Conservation (phyloP, 2,329 filamentous ascomycete species). For the Calonectria henricotiae region DNA sequence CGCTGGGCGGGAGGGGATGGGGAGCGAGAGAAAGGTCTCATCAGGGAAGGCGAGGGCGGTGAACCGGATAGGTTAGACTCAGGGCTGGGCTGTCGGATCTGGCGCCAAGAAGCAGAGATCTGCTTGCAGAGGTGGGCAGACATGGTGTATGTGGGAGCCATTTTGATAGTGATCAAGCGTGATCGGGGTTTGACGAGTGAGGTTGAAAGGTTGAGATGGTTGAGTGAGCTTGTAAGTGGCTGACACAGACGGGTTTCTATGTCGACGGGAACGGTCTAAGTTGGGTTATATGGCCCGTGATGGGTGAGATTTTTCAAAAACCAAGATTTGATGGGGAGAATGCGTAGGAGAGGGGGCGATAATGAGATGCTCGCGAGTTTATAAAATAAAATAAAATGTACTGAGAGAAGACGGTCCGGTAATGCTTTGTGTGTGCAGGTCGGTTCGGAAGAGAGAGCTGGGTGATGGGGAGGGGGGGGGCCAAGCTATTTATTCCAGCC, state of each 20-base stretch:
- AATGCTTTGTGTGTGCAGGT: slow-evolving; percentile 27
- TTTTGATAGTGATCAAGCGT: slow-evolving; percentile 53
- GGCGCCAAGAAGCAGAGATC: slow-evolving; percentile 73
- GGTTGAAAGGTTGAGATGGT: not conserved
- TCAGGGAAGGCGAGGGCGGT: slow-evolving; percentile 49
- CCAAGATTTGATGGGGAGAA: not conserved
- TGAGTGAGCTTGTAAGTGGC: not conserved
- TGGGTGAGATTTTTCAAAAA: not conserved
- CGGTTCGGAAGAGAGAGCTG: not conserved
- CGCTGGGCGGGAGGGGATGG: slow-evolving; percentile 51
- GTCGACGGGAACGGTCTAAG: slow-evolving; percentile 16
- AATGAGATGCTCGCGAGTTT: not conserved
- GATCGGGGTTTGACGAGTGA: not conserved
- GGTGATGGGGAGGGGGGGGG: not conserved
- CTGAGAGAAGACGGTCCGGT: not conserved
- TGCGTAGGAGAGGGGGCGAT: too few relatives aligned
- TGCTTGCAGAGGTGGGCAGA: slow-evolving; percentile 75
- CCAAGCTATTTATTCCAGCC: slow-evolving; percentile 38
- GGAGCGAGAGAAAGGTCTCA: slow-evolving; percentile 50
- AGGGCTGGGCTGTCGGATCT: slow-evolving; percentile 63
- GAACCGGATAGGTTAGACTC: slow-evolving; percentile 54
- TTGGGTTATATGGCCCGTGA: slow-evolving; percentile 6
- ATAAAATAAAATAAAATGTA: not conserved
- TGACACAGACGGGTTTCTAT: not conserved
- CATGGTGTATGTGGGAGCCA: slow-evolving; percentile 76